phyloP scores from a whole-genome alignment of 164 flowering plant genomes.

The Macadamia tetraphylla region DNA sequence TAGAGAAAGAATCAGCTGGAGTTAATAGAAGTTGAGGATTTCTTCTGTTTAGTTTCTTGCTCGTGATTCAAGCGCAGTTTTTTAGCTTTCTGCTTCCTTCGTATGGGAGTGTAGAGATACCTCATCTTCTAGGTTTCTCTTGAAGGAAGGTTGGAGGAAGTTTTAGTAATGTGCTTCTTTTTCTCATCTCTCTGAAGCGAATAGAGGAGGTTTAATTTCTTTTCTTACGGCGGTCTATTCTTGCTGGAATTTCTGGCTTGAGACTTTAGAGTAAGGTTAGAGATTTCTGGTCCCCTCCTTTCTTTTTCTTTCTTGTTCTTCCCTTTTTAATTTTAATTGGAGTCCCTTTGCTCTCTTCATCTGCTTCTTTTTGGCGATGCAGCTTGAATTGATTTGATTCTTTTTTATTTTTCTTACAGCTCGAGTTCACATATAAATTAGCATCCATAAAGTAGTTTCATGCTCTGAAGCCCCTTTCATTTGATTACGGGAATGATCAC shows the following conservation, averaged over 20 bases:
- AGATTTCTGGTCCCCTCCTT: not conserved
- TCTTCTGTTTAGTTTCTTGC: not conserved
- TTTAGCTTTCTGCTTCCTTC: not conserved
- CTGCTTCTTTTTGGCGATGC: not conserved
- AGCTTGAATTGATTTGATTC: not conserved
- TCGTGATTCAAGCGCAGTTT: not conserved
- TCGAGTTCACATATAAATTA: not conserved
- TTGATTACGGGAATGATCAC: conserved; percentile 2
- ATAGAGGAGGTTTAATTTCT: not conserved
- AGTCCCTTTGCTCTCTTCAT: too few species aligned
- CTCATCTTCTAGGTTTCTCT: not conserved
- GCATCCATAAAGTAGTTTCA: not conserved
- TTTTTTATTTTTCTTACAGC: not conserved
- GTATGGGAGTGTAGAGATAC: not conserved
- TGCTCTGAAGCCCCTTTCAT: conserved; percentile 5
- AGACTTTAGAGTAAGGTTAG: too few species aligned
- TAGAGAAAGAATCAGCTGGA: not conserved
- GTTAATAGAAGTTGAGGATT: not conserved
- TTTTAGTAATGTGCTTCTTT: not conserved
- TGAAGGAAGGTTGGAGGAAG: not conserved
- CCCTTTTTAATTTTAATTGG: not conserved
- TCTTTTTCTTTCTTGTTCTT: not conserved
- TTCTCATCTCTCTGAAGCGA: not conserved
- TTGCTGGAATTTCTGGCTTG: not conserved
- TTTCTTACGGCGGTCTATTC: not conserved